phyloP scores from a whole-genome alignment of 306 rosid species.

The Prunus mira region DNA sequence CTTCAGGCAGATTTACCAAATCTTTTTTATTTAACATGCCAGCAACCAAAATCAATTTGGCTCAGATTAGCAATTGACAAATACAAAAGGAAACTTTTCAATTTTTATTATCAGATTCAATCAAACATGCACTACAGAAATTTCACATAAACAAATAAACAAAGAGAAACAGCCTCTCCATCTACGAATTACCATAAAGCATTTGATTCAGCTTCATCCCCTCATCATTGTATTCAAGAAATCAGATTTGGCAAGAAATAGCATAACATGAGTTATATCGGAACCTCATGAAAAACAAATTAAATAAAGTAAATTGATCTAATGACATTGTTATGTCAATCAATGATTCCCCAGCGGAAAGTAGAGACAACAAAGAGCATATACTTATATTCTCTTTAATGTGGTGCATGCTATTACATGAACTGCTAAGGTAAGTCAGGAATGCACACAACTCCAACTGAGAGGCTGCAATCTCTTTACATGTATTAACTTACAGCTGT shows the following conservation, averaged over 20 bases:
- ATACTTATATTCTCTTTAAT: background rate
- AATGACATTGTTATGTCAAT: background rate
- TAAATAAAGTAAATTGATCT: too few species aligned
- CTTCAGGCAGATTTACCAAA: background rate
- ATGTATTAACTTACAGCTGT: constrained; percentile 77
- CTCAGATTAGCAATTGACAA: background rate
- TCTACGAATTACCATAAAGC: background rate
- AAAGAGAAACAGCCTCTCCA: background rate
- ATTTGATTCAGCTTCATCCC: background rate
- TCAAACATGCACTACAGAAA: background rate
- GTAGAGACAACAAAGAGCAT: background rate
- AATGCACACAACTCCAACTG: background rate
- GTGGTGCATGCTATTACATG: constrained; percentile 1
- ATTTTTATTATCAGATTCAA: background rate
- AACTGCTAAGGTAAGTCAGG: background rate
- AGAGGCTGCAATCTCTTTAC: constrained; percentile 4
- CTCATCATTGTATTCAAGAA: background rate
- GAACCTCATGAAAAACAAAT: too few species aligned
- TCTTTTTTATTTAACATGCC: background rate
- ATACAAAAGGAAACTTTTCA: background rate
- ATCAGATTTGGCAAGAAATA: background rate
- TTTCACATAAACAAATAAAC: background rate
- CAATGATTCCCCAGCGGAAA: background rate
- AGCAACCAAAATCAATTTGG: background rate
- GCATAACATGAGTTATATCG: background rate